Conservation (phyloP, 805 yeast genomes). For the Candida easanensis region DNA sequence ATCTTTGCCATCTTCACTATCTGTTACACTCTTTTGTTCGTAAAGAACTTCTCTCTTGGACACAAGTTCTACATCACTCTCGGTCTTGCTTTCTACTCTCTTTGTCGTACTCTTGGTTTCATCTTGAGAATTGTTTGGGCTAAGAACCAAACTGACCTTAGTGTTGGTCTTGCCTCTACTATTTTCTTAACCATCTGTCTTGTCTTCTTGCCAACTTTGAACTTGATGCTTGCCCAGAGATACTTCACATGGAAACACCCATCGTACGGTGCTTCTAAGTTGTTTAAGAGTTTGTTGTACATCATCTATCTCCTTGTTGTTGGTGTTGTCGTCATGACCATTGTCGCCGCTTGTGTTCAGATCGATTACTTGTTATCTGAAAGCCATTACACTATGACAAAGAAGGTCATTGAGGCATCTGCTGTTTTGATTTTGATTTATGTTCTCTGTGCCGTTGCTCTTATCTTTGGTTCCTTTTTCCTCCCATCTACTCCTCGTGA, state of each 20-base stretch:
- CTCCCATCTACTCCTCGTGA: slow-evolving; percentile 54
- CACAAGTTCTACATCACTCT: slow-evolving; percentile 57
- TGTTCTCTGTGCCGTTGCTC: slow-evolving; percentile 50
- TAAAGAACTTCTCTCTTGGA: slow-evolving; percentile 47
- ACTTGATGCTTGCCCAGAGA: slow-evolving; percentile 67
- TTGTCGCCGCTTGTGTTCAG: slow-evolving; percentile 60
- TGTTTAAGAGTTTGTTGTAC: slow-evolving; percentile 49
- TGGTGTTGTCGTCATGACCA: slow-evolving; percentile 61
- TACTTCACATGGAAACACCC: slow-evolving; percentile 80
- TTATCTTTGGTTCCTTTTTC: slow-evolving; percentile 51
- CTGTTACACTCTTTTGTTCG: slow-evolving; percentile 44
- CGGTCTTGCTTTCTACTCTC: slow-evolving; percentile 52
- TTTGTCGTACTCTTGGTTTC: slow-evolving; percentile 57
- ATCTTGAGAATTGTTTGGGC: slow-evolving; percentile 60
- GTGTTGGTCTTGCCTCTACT: slow-evolving; percentile 53
- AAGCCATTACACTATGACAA: slow-evolving; percentile 45
- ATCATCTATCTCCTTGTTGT: slow-evolving; percentile 50
- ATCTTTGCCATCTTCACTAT: slow-evolving; percentile 47
- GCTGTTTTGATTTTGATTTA: slow-evolving; percentile 47
- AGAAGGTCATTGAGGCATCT: slow-evolving; percentile 53
- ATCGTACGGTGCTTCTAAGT: slow-evolving; percentile 51
- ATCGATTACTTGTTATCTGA: slow-evolving; percentile 51
- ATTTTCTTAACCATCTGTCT: slow-evolving; percentile 60
- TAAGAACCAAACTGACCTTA: slow-evolving; percentile 40
- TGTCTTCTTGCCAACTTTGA: slow-evolving; percentile 53